Evolutionary conservation across 805 yeast genomes (phyloP).

Genomic region (Nakazawaea populi): DNA sequence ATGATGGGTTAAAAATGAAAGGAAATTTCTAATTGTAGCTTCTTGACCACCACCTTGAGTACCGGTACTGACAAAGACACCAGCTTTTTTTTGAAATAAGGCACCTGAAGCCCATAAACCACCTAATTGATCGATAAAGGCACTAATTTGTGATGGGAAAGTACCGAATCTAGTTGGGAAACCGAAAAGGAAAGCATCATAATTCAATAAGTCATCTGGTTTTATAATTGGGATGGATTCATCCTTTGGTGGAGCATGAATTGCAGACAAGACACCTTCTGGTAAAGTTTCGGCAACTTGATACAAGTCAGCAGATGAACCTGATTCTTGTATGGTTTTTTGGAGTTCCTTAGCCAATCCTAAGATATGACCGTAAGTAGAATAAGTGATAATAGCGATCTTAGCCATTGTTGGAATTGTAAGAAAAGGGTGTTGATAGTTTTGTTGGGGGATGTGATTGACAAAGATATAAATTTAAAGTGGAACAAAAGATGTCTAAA

Average conservation of each 20-base stretch:
- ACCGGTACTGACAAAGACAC: conserved; percentile 66
- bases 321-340: conserved; percentile 58
- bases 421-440: no score
- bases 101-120: conserved; percentile 70
- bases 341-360: conserved; percentile 63
- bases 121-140: conserved; percentile 77
- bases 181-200: conserved; percentile 78
- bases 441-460: background rate
- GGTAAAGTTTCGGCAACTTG: conserved; percentile 78
- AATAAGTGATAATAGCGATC: conserved; percentile 36
- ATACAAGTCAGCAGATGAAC: conserved; percentile 63
- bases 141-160: conserved; percentile 69
- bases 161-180: conserved; percentile 76
- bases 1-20: conserved; percentile 64
- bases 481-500: background rate
- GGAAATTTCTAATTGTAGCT: conserved; percentile 51
- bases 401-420: conserved; percentile 16
- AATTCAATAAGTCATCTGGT: conserved; percentile 45
- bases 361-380: conserved; percentile 75
- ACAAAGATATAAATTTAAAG: background rate
- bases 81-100: conserved; percentile 67
- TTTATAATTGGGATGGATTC: conserved; percentile 50
- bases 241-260: conserved; percentile 64
- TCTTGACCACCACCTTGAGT: conserved; percentile 71
- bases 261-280: conserved; percentile 47